Conservation (phyloP, 441 rosid species). For the Melastoma candidum region DNA sequence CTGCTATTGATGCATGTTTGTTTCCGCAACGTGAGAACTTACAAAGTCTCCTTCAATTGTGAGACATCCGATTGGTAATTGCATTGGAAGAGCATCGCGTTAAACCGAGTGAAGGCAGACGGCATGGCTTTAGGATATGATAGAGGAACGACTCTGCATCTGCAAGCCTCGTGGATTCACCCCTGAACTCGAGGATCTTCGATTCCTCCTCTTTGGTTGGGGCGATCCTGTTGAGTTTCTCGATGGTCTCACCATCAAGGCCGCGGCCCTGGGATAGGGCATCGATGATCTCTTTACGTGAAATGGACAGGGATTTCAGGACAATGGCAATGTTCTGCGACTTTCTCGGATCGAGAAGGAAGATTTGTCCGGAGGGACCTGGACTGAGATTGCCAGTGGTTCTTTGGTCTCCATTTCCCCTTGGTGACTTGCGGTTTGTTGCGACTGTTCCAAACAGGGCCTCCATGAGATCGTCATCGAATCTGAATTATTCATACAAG, state of each 20-base stretch:
- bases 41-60: constrained; percentile 38
- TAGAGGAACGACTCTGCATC: constrained; percentile 69
- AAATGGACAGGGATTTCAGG: constrained; percentile 52
- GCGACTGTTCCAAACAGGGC: constrained; percentile 90
- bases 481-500: constrained; percentile 30
- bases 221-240: constrained; percentile 59
- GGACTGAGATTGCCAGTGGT: constrained; percentile 16
- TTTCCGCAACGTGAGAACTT: too few relatives aligned
- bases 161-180: constrained; percentile 48
- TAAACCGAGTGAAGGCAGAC: constrained; percentile 51
- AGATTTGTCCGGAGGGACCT: constrained; percentile 29
- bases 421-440: constrained; percentile 42
- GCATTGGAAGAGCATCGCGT: constrained; percentile 58
- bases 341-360: constrained; percentile 60
- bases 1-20: too few relatives aligned
- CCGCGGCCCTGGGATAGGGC: constrained; percentile 51
- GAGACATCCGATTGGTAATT: constrained; percentile 53
- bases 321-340: constrained; percentile 78
- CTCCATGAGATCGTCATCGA: constrained; percentile 87
- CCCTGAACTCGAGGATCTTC: constrained; percentile 43
- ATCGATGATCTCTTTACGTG: constrained; percentile 45
- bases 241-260: constrained; percentile 51
- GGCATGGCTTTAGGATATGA: constrained; percentile 72
- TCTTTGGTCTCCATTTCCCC: constrained; percentile 11
- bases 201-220: constrained; percentile 68